Conservation (phyloP, 352 stramenopile genomes). For the Globisporangium yorkense region DNA sequence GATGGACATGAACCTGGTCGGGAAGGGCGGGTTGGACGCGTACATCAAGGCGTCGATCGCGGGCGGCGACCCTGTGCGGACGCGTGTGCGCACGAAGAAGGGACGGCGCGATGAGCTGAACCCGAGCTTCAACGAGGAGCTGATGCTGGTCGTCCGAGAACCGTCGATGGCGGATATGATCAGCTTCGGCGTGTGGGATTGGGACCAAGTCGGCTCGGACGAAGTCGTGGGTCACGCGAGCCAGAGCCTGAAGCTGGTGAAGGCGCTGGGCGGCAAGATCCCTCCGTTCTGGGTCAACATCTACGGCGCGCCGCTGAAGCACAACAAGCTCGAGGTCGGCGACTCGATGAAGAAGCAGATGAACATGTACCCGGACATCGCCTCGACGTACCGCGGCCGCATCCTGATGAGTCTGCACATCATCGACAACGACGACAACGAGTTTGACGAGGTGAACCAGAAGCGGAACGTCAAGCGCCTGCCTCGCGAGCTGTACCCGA, state of each 20-base stretch:
- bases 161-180: conserved; percentile 16
- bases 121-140: conserved; percentile 56
- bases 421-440: conserved; percentile 38
- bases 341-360: conserved; percentile 39
- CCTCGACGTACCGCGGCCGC: conserved; percentile 74
- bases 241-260: conserved; percentile 28
- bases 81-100: conserved; percentile 60
- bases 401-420: conserved; percentile 62
- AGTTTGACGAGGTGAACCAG: conserved; percentile 68
- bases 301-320: conserved; percentile 56
- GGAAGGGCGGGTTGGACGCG: conserved; percentile 56
- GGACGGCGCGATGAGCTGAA: conserved; percentile 53
- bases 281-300: conserved; percentile 68
- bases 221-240: conserved; percentile 52
- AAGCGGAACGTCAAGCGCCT: conserved; percentile 55
- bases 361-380: conserved; percentile 49
- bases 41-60: conserved; percentile 47
- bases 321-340: conserved; percentile 29
- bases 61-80: conserved; percentile 36
- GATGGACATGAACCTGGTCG: conserved; percentile 51
- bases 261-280: conserved; percentile 17
- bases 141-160: conserved; percentile 45
- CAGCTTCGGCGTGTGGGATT: conserved; percentile 58
- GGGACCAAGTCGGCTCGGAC: conserved; percentile 56
- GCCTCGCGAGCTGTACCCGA: conserved; percentile 35